phyloP scores from a whole-genome alignment of 2,329 filamentous ascomycete genomes.

The Thelonectria rubi region DNA sequence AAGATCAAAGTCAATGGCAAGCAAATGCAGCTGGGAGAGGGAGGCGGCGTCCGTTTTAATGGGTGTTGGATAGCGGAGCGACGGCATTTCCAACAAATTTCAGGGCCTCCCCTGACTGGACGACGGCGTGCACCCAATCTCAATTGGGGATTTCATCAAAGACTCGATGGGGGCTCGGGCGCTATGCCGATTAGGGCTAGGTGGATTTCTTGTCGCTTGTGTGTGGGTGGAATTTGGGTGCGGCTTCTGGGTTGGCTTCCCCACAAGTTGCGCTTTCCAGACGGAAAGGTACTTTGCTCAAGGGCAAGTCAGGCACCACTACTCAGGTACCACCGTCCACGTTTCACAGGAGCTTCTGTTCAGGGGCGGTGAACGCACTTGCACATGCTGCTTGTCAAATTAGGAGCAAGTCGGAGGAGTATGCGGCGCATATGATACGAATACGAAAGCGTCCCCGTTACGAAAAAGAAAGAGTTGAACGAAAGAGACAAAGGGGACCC shows the following conservation, averaged over 20 bases:
- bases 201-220: conserved; percentile 29
- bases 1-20: conserved; percentile 29
- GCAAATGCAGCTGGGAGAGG: conserved; percentile 9
- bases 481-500: conserved; percentile 9
- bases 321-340: conserved; percentile 5
- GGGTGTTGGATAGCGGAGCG: conserved; percentile 30
- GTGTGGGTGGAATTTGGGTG: conserved; percentile 22
- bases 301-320: background rate
- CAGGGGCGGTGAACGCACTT: conserved; percentile 35
- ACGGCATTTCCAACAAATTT: conserved; percentile 43
- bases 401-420: conserved; percentile 28
- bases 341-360: background rate
- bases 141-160: conserved; percentile 37
- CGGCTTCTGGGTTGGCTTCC: conserved; percentile 24
- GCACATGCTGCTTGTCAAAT: conserved; percentile 20
- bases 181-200: conserved; percentile 35
- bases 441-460: conserved; percentile 44
- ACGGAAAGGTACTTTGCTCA: conserved; percentile 10
- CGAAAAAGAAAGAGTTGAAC: conserved; percentile 31
- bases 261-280: conserved; percentile 17
- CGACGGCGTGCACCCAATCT: conserved; percentile 41
- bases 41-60: conserved; percentile 39
- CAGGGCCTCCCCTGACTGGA: conserved; percentile 43
- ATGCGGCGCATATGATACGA: conserved; percentile 37
- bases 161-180: conserved; percentile 29